Evolutionary conservation across 805 yeast species (phyloP).

Genomic region (Yueomyces sp.): DNA sequence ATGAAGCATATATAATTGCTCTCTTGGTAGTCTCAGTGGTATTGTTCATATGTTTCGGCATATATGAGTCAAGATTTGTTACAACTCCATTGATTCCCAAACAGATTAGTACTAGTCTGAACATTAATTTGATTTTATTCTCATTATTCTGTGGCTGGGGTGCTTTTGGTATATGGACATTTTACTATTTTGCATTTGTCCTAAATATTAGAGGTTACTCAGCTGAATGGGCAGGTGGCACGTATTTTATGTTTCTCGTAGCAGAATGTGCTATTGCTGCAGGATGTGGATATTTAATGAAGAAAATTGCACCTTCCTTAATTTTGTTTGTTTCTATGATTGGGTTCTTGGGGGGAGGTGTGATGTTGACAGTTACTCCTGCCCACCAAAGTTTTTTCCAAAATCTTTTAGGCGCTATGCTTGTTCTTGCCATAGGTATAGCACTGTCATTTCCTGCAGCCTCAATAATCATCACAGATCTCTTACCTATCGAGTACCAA

Average conservation of each 20-base stretch:
- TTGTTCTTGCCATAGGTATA: conserved; percentile 59
- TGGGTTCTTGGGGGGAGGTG: conserved; percentile 41
- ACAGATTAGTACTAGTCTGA: conserved; percentile 30
- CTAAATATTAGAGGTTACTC: conserved; percentile 36
- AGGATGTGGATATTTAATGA: conserved; percentile 35
- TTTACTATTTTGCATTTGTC: conserved; percentile 41
- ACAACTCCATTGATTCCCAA: conserved; percentile 42
- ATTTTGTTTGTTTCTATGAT: conserved; percentile 37
- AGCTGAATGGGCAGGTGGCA: conserved; percentile 34
- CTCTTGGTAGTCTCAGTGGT: conserved; percentile 39
- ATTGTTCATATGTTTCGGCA: conserved; percentile 32
- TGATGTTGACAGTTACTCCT: conserved; percentile 44
- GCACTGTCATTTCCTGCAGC: conserved; percentile 70
- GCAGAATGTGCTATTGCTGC: conserved; percentile 45
- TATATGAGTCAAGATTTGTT: conserved; percentile 35
- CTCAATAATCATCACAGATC: conserved; percentile 45
- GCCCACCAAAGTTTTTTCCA: conserved; percentile 47
- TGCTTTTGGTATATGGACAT: conserved; percentile 63
- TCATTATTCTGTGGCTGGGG: conserved; percentile 61
- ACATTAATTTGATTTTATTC: conserved; percentile 33
- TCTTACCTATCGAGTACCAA: conserved; percentile 49
- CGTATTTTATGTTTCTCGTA: conserved; percentile 32
- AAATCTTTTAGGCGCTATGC: conserved; percentile 40
- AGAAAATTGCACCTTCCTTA: conserved; percentile 34
- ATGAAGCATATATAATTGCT: conserved; percentile 40